phyloP scores from a whole-genome alignment of 495 filamentous ascomycete genomes.

The Ramalina intermedia region DNA sequence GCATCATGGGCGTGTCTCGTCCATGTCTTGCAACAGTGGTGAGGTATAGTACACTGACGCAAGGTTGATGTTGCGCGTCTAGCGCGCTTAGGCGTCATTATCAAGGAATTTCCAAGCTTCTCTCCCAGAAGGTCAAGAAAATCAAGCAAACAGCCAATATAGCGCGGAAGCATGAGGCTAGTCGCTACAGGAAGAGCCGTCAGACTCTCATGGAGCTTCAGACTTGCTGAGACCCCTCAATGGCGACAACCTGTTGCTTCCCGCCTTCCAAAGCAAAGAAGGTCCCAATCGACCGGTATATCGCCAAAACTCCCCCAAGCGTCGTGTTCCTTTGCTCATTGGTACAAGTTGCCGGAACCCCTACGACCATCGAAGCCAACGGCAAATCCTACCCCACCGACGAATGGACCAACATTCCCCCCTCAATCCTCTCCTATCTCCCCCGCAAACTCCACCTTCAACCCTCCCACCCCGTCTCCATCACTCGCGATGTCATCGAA shows the following conservation, averaged over 20 bases:
- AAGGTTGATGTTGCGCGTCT: neutral
- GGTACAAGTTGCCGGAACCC: conserved; percentile 4
- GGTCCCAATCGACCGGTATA: conserved; percentile 10
- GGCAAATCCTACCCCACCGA: conserved; percentile 52
- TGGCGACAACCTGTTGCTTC: neutral
- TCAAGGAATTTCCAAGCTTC: neutral
- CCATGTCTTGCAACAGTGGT: neutral
- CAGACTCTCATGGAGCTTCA: conserved; percentile 17
- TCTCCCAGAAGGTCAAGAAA: neutral
- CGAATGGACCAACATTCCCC: conserved; percentile 72
- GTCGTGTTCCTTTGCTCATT: neutral
- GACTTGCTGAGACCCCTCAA: neutral
- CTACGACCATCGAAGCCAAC: conserved; percentile 36
- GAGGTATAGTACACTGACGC: conserved; percentile 2
- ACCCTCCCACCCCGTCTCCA: conserved; percentile 75
- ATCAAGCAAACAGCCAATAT: conserved; percentile 5
- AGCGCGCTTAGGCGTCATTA: neutral
- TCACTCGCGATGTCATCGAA: conserved; percentile 85
- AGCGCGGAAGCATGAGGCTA: conserved; percentile 24
- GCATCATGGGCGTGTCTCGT: too few relatives aligned
- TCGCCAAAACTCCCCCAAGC: neutral
- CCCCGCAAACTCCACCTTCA: conserved; percentile 68
- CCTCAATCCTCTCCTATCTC: conserved; percentile 57
- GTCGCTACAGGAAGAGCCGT: conserved; percentile 32
- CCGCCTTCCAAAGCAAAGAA: neutral